Conservation (phyloP, 129 eudicot species). For the Escallonia rubra region DNA sequence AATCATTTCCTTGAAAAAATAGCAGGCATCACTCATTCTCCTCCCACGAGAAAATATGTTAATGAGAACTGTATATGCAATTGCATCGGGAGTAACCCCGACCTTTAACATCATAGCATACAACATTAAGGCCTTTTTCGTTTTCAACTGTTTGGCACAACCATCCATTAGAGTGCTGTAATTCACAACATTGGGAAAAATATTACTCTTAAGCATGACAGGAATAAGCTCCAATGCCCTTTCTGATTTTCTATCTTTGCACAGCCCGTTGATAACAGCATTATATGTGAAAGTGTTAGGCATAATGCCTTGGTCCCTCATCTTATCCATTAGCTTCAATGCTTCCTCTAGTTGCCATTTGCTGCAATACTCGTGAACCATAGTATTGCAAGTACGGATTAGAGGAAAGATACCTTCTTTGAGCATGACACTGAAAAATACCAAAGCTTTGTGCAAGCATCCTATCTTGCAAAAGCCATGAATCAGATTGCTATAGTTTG, state of each 20-base stretch:
- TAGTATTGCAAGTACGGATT: constrained; percentile 17
- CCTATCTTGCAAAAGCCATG: constrained; percentile 26
- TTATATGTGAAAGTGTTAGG: constrained; percentile 30
- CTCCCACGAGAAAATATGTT: constrained; percentile 11
- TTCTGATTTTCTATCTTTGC: constrained; percentile 26
- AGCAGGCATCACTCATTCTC: constrained; percentile 23
- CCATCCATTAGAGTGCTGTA: constrained; percentile 33
- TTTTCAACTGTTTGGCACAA: constrained; percentile 22
- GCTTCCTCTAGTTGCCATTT: constrained; percentile 33
- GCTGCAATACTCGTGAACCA: constrained; percentile 21
- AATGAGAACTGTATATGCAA: constrained; percentile 29
- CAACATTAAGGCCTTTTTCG: constrained; percentile 22
- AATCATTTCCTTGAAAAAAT: constrained; percentile 25
- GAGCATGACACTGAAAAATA: constrained; percentile 12
- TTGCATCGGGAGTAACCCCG: constrained; percentile 27
- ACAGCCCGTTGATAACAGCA: constrained; percentile 27
- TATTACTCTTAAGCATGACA: constrained; percentile 26
- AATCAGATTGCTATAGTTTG: constrained; percentile 22
- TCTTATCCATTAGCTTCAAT: constrained; percentile 24
- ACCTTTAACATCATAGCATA: constrained; percentile 26
- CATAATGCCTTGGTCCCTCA: constrained; percentile 19
- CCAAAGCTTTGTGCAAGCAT: constrained; percentile 24
- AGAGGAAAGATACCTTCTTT: constrained; percentile 13
- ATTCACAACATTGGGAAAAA: constrained; percentile 31
- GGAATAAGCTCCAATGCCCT: constrained; percentile 37